A percentile compares a stretch with the other conserved stretches of the same genome.
phyloP scores from a whole-genome alignment of 148 eudicot species.

The Dianthus caryophyllus region DNA sequence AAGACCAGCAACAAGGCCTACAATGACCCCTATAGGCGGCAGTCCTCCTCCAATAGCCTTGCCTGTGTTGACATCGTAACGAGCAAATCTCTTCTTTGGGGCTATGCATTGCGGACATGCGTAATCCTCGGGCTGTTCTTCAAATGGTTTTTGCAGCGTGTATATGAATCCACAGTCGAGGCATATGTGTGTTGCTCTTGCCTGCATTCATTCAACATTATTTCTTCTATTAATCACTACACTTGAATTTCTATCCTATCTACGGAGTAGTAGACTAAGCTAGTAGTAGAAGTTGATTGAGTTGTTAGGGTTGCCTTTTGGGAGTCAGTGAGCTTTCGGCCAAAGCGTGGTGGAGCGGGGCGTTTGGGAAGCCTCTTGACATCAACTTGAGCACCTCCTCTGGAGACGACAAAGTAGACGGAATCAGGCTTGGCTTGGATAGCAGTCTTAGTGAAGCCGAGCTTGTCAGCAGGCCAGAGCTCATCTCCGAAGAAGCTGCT shows the following conservation, averaged over 20 bases:
- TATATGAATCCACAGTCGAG: slow-evolving; percentile 92
- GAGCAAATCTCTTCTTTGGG: slow-evolving; percentile 93
- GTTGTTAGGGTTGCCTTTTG: no score
- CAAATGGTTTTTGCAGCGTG: slow-evolving; percentile 69
- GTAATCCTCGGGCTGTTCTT: slow-evolving; percentile 88
- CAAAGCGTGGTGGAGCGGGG: slow-evolving; percentile 96
- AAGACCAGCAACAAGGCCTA: slow-evolving; percentile 80
- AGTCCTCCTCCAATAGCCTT: slow-evolving; percentile 80
- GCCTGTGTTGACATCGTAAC: slow-evolving; percentile 79
- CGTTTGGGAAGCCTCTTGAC: slow-evolving; percentile 86
- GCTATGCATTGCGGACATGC: slow-evolving; percentile 89
- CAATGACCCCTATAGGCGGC: slow-evolving; percentile 83
- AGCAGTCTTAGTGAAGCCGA: slow-evolving; percentile 94
- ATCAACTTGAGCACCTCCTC: slow-evolving; percentile 88
- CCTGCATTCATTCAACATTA: no score
- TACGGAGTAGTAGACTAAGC: no score
- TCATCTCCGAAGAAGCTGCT: slow-evolving; percentile 99
- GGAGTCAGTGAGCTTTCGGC: slow-evolving; percentile 69
- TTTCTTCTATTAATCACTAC: no score
- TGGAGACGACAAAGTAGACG: slow-evolving; percentile 88
- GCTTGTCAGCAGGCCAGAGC: slow-evolving; percentile 85
- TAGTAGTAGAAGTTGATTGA: no score
- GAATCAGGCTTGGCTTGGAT: slow-evolving; percentile 95
- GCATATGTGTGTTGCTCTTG: slow-evolving; percentile 91
- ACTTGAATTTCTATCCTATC: no score